These are phyloP conservation scores for Exsudoporus frostii DNA, from an alignment of 768 basidiomycete species.

Conservation along the genomic window DNA sequence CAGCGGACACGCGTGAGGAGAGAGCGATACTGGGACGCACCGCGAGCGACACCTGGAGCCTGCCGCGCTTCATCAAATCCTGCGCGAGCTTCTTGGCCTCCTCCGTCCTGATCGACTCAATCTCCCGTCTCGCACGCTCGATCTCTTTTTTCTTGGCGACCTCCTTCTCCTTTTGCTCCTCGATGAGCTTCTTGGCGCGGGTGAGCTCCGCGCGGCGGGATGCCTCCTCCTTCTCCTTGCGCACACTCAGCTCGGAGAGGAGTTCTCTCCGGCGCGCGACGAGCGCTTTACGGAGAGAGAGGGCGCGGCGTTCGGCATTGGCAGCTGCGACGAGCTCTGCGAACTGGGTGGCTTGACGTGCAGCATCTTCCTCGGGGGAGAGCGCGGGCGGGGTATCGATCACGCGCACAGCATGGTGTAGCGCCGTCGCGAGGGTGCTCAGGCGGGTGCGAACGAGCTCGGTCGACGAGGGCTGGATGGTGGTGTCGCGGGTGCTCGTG, in stretches of 20 bases:
- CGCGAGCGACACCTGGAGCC: conserved; percentile 66
- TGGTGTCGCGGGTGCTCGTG: conserved; percentile 35
- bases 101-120: conserved; percentile 53
- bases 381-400: conserved; percentile 46
- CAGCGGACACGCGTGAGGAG: background rate
- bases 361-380: conserved; percentile 41
- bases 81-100: conserved; percentile 90
- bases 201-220: conserved; percentile 68
- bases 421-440: conserved; percentile 65
- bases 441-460: conserved; percentile 77
- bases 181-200: conserved; percentile 68
- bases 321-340: conserved; percentile 58
- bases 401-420: conserved; percentile 66
- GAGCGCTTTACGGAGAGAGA: conserved; percentile 72
- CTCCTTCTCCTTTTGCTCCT: conserved; percentile 56
- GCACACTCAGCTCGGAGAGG: conserved; percentile 74
- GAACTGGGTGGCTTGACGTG: conserved; percentile 51
- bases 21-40: conserved; percentile 38
- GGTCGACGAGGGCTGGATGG: conserved; percentile 68
- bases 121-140: conserved; percentile 70
- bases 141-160: conserved; percentile 66
- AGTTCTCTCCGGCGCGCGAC: conserved; percentile 85
- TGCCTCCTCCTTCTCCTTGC: conserved; percentile 88
- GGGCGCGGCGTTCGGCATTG: conserved; percentile 72
- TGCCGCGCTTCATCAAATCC: conserved; percentile 75